Base-by-base conservation (phyloP, 2,329 filamentous ascomycete species). In the Fusarium newnesense region DNA sequence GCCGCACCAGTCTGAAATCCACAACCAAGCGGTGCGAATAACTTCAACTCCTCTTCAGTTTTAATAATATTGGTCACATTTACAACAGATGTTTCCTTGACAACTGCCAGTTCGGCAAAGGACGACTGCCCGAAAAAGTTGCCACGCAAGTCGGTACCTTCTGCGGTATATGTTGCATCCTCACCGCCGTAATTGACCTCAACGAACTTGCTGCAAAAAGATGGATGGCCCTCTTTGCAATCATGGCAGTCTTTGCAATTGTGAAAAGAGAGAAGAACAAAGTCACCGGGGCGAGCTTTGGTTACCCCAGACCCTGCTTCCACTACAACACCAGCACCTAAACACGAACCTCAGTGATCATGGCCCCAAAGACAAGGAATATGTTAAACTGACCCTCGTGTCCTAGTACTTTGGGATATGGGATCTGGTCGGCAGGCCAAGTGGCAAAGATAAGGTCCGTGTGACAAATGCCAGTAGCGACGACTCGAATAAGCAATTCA, bases 391-490 rank as follows among this genome's bases (percentile, higher is more conserved):
- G 13, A 60, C 58, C 58, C 32, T 60, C 58, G 3, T 60, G 46
- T 4, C 58, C 58, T 9, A 60, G 5, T 30, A 60, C 58, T 4
- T 60, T 60, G 2, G 58, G 58, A 10, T 60, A 60, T 32, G 46
- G 46, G 18, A 60, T 60, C 18, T 54, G 46, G 7, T 60, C n/a
- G 19, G 46, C 46, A 5, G 46, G 36, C 58, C 46, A 60, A 28
- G 36, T 60, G n/a, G 58, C 30, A 34, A 60, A 60, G 4, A 60
- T 34, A 12, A 60, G 36, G 32, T 60, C 58, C 4, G 58, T 60
- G 28, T 60, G 58, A 26, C 58, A 60, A 26, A 60, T 52, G 18
- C 58, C 58, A 54, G 36, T 60, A 36, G 58, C 58, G 15, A 60
- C 58, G 8, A 60, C n/a, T 26, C 28, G 28, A 19, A 60, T 19